phyloP scores from a whole-genome alignment of 805 yeast genomes.

The Debaryomyces tyrocola region DNA sequence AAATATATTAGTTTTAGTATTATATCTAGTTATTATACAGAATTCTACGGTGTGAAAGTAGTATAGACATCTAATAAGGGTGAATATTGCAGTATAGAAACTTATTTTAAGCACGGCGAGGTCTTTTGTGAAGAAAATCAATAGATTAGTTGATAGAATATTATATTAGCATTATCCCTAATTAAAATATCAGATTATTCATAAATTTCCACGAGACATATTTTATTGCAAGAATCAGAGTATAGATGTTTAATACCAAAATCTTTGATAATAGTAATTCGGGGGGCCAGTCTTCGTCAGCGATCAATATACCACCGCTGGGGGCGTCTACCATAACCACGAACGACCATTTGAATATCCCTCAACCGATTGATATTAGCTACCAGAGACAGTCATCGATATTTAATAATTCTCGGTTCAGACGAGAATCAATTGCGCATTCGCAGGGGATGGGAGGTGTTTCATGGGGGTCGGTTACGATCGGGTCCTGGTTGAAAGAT shows the following conservation, averaged over 20 bases:
- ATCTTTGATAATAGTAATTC: constrained; percentile 34
- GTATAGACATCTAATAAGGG: too few relatives aligned
- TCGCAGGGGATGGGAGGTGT: constrained; percentile 98
- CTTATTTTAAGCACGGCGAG: too few relatives aligned
- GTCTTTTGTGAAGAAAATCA: background rate
- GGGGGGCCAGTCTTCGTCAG: constrained; percentile 20
- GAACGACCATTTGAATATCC: constrained; percentile 16
- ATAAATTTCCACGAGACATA: too few relatives aligned
- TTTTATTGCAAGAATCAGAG: background rate
- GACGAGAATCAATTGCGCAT: constrained; percentile 91
- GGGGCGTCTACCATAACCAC: constrained; percentile 6
- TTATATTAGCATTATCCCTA: background rate
- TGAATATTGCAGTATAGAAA: too few relatives aligned
- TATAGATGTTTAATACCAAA: constrained; percentile 40
- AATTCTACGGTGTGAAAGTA: too few relatives aligned
- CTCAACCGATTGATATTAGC: constrained; percentile 47
- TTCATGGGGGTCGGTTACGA: constrained; percentile 94
- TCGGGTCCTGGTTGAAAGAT: constrained; percentile 94
- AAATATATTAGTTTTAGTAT: too few relatives aligned
- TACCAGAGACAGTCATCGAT: constrained; percentile 42
- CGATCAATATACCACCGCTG: constrained; percentile 26
- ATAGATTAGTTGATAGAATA: background rate
- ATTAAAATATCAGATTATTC: background rate
- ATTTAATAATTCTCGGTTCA: constrained; percentile 48
- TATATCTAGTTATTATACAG: too few relatives aligned